Evolutionary conservation across 768 basidiomycete species (phyloP).

Genomic region (Dictyophora rubrovolvata): DNA sequence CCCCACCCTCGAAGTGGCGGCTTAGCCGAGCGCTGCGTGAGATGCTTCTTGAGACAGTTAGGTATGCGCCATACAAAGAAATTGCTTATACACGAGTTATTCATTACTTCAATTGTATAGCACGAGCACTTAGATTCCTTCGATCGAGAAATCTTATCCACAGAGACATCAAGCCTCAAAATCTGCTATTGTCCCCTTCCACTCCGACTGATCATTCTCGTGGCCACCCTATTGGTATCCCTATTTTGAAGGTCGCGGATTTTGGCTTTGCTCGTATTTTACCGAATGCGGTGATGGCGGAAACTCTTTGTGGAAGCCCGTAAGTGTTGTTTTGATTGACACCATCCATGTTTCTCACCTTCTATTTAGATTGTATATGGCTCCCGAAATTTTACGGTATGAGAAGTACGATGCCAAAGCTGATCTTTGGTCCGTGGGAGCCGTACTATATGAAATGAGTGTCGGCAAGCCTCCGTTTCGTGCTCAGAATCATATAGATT

Average conservation of each 20-base stretch:
- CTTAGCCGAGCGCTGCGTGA: constrained; percentile 79
- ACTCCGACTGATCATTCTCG: constrained; percentile 67
- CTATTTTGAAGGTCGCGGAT: constrained; percentile 93
- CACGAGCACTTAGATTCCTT: constrained; percentile 87
- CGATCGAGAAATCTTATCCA: constrained; percentile 86
- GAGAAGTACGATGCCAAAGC: constrained; percentile 98
- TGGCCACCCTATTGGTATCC: constrained; percentile 87
- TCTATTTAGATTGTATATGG: constrained; percentile 86
- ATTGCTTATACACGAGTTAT: neutral
- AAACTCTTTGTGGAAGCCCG: constrained; percentile 97
- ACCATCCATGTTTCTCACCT: neutral
- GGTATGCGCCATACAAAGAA: constrained; percentile 33
- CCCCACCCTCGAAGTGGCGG: constrained; percentile 89
- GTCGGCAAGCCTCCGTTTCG: constrained; percentile 92
- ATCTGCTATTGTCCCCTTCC: constrained; percentile 81
- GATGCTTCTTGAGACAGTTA: constrained; percentile 87
- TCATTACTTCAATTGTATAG: constrained; percentile 29
- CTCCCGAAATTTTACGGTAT: constrained; percentile 93
- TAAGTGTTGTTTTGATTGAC: constrained; percentile 32
- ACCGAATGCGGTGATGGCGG: constrained; percentile 89
- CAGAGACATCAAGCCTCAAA: constrained; percentile 98
- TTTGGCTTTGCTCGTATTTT: constrained; percentile 95
- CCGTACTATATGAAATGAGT: constrained; percentile 92
- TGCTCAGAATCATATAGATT: constrained; percentile 91
- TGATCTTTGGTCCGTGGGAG: constrained; percentile 97